Evolutionary conservation across 2,329 filamentous ascomycete species (phyloP), one percentile per base, ranked within the genome.

Genomic region (Penicillium verrucosum): DNA sequence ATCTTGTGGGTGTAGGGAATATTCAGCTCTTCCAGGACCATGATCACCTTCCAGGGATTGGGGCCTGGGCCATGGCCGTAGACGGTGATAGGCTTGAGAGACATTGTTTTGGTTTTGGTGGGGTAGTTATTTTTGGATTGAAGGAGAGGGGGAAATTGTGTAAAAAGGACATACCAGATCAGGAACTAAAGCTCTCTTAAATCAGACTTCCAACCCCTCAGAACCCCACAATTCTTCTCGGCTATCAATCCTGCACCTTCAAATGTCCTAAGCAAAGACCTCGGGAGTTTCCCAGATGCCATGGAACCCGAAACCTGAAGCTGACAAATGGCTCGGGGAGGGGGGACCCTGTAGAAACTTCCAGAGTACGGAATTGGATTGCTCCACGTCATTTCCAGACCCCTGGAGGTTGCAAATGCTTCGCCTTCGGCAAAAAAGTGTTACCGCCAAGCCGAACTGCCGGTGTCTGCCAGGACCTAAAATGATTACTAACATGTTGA

Each of bases 21-120:
- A 12, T 59, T 54, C 16, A 75, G 70, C 46, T 74, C 71, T 25
- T 69, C 62, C 16, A 75, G 57, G 30, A 69, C 32, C 43, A 75
- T 69, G 46, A 67, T 61, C 16, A 73, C 66, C 56, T 73, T 72
- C 62, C 66, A 67, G 9, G 70, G 70, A 44, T 72, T 72, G 45
- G 70, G 69, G 29, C 68, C 68, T 10, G 46, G 12, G 23, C 36
- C 59, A 25, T 66, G 61, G 36, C 62, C 65, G 38, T 66, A 69
- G 36, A 66, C 44, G 37, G 48, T 60, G 55, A 65, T 59, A 34
- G 60, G 55, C 41, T 60, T 60, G 54, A 63, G 62, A 56, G 64
- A 61, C 63, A 65, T 65, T 49, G 16, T 40, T 21, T 23, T 42
- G n/a, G 18, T 18, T 48, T 36, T 48, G 18, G 6, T n/a, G 25